Evolutionary conservation across 345 rosid genomes (phyloP).

Genomic region (Sapria himalayana): DNA sequence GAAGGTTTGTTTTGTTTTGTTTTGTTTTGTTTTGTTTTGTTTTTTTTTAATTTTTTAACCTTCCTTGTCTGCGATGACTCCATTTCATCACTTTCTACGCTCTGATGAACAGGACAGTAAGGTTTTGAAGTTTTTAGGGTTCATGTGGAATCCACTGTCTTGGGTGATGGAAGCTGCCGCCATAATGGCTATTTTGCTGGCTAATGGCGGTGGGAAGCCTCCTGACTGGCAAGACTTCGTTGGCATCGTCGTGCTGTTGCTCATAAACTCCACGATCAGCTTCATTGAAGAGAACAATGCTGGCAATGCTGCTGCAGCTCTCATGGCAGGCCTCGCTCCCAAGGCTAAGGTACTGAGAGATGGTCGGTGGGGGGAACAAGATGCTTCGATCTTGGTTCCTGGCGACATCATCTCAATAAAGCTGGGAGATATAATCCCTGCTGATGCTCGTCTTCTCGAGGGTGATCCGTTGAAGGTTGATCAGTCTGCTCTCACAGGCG

Average conservation of each 20-base stretch:
- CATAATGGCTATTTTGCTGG: conserved; percentile 63
- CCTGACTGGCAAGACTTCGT: conserved; percentile 95
- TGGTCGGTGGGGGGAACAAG: conserved; percentile 69
- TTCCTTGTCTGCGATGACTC: neutral
- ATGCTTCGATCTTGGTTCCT: conserved; percentile 79
- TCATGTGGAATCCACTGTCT: conserved; percentile 95
- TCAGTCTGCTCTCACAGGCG: conserved; percentile 91
- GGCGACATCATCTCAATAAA: conserved; percentile 77
- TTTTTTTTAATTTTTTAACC: neutral
- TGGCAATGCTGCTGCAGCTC: conserved; percentile 86
- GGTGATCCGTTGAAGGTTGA: conserved; percentile 87
- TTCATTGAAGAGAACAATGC: conserved; percentile 86
- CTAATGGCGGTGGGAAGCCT: conserved; percentile 55
- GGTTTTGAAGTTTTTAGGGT: conserved; percentile 63
- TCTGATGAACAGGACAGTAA: conserved; percentile 55
- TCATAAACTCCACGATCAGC: conserved; percentile 88
- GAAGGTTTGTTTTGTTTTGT: conserved; percentile 20
- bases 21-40: too few species aligned
- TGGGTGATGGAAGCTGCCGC: conserved; percentile 99
- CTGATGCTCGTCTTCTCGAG: conserved; percentile 89
- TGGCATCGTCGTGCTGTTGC: conserved; percentile 42
- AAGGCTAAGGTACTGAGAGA: conserved; percentile 88
- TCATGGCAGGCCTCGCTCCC: conserved; percentile 92
- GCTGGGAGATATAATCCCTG: conserved; percentile 76
- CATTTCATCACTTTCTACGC: too few species aligned